Evolutionary conservation across 2,329 filamentous ascomycete species (phyloP).

Genomic region (Neurospora sp.): DNA sequence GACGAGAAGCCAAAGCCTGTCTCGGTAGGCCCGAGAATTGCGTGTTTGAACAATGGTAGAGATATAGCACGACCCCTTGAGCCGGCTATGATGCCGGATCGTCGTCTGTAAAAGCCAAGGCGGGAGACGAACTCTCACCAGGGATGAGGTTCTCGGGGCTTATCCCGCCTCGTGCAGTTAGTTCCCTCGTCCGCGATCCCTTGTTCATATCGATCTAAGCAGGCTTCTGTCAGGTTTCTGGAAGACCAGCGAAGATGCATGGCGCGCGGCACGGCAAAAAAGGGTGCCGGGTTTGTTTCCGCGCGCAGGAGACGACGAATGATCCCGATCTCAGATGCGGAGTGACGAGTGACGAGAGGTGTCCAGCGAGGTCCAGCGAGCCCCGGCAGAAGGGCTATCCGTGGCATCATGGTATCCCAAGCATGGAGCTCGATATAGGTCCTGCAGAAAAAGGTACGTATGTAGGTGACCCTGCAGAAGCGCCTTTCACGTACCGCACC

Average conservation of each 20-base stretch:
- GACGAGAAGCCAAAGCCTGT: not conserved
- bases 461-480: not conserved
- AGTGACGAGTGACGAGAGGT: slow-evolving; percentile 4
- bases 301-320: not conserved
- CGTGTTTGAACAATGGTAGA: not conserved
- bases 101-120: not conserved
- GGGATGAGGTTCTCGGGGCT: not conserved
- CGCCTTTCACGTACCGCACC: not conserved
- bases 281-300: not conserved
- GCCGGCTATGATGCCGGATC: not conserved
- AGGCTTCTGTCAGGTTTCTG: slow-evolving; percentile 10
- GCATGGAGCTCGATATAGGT: not conserved
- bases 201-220: not conserved
- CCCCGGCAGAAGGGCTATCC: not conserved
- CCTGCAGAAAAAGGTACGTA: not conserved
- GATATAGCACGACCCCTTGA: not conserved
- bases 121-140: not conserved
- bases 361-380: not conserved
- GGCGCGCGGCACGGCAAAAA: not conserved
- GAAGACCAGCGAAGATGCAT: slow-evolving; percentile 5
- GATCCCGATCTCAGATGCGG: slow-evolving; percentile 2
- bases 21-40: not conserved
- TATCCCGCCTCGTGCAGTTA: not conserved
- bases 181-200: slow-evolving; percentile 3
- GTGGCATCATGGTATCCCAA: not conserved